Conservation (phyloP, 495 filamentous ascomycete species). For the Rhypophila decipiens region DNA sequence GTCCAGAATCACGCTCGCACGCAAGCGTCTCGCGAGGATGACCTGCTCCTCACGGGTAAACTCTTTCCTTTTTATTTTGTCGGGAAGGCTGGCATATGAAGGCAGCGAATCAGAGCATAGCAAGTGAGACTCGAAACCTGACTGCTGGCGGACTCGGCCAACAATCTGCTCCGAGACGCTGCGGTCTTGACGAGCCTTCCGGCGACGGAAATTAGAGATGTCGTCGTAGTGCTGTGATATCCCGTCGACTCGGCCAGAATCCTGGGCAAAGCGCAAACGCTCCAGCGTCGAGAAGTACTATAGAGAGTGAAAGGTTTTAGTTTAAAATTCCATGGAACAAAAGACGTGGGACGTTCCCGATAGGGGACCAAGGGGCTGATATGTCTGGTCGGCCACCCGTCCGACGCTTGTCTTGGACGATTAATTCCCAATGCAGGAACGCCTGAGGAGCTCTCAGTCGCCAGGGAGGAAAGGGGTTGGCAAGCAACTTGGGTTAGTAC, state of each 20-base stretch:
- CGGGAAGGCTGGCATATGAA: slow-evolving; percentile 65
- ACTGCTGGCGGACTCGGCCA: slow-evolving; percentile 21
- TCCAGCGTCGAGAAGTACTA: slow-evolving; percentile 66
- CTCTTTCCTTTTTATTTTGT: slow-evolving; percentile 46
- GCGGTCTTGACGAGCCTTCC: slow-evolving; percentile 25
- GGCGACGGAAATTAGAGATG: slow-evolving; percentile 34
- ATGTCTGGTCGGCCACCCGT: slow-evolving; percentile 10
- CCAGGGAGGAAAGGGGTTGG: slow-evolving; percentile 15
- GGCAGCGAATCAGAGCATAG: slow-evolving; percentile 53
- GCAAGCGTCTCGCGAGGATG: slow-evolving; percentile 49
- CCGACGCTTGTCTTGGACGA: slow-evolving; percentile 5
- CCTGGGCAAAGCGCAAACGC: slow-evolving; percentile 56
- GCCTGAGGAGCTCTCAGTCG: slow-evolving; percentile 3
- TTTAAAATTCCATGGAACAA: slow-evolving; percentile 4
- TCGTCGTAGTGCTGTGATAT: slow-evolving; percentile 37
- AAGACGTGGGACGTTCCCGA: background rate
- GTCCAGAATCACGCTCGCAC: slow-evolving; percentile 59
- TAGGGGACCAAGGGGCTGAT: slow-evolving; percentile 5
- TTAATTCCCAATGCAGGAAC: slow-evolving; percentile 18
- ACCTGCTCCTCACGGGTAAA: slow-evolving; percentile 70
- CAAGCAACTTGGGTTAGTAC: slow-evolving; percentile 10
- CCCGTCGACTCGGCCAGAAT: slow-evolving; percentile 28
- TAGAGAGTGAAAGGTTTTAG: slow-evolving; percentile 13
- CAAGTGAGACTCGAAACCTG: slow-evolving; percentile 32
- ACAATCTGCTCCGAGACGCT: slow-evolving; percentile 33